Evolutionary conservation across 371 early-diverging fungal species (phyloP).

Genomic region (Mucor plumbeus): DNA sequence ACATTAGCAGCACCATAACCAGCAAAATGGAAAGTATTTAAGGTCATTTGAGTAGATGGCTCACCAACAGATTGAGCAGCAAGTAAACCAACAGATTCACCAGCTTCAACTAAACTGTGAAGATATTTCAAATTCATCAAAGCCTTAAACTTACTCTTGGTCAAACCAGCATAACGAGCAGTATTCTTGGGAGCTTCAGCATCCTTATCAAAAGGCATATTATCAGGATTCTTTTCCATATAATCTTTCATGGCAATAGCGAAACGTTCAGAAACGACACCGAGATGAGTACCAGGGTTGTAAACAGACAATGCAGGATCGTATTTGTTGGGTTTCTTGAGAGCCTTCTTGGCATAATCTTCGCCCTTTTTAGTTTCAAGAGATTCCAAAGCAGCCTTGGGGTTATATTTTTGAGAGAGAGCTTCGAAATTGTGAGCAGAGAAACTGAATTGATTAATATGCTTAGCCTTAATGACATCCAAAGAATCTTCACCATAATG

Average conservation of each 20-base stretch:
- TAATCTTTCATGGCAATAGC: conserved; percentile 70
- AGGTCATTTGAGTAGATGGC: conserved; percentile 99
- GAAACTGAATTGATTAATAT: conserved; percentile 91
- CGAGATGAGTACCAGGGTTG: conserved; percentile 85
- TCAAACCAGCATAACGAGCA: conserved; percentile 59
- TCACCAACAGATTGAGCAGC: conserved; percentile 99
- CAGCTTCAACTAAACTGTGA: conserved; percentile 95
- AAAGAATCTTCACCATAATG: conserved; percentile 99
- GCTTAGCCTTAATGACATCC: conserved; percentile 96
- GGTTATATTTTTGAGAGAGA: conserved; percentile 81
- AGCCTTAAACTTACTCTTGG: conserved; percentile 78
- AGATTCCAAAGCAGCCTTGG: conserved; percentile 69
- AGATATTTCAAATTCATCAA: conserved; percentile 95
- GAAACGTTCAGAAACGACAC: conserved; percentile 91
- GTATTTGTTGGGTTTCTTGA: conserved; percentile 77
- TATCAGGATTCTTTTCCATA: conserved; percentile 72
- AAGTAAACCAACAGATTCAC: conserved; percentile 98
- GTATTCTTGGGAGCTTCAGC: conserved; percentile 57
- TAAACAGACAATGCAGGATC: conserved; percentile 83
- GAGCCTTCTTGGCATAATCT: conserved; percentile 78
- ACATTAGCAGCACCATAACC: conserved; percentile 99
- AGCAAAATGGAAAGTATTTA: conserved; percentile 99
- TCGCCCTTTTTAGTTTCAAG: conserved; percentile 83
- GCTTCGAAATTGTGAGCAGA: conserved; percentile 90
- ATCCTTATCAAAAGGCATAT: conserved; percentile 58